phyloP scores from a whole-genome alignment of 495 filamentous ascomycete genomes.

The Schizothecium vesticola region DNA sequence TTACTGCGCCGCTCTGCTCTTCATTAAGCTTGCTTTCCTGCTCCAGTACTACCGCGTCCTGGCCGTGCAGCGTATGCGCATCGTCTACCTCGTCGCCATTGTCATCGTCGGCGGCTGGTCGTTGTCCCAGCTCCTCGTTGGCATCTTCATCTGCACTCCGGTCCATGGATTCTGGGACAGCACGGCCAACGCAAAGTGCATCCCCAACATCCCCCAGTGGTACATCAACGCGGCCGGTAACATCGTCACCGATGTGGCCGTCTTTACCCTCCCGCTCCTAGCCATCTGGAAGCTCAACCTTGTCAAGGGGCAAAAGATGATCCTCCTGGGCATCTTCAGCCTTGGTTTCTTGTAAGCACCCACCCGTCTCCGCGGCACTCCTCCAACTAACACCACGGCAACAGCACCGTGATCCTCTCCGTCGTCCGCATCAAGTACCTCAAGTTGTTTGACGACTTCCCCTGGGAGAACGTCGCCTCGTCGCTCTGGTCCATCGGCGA shows the following conservation, averaged over 20 bases:
- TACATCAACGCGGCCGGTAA: slow-evolving; percentile 35
- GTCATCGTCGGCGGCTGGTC: slow-evolving; percentile 29
- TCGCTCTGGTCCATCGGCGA: slow-evolving; percentile 52
- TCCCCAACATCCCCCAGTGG: slow-evolving; percentile 26
- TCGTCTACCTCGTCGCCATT: slow-evolving; percentile 22
- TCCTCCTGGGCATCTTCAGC: slow-evolving; percentile 34
- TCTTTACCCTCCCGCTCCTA: slow-evolving; percentile 32
- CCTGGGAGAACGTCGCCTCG: slow-evolving; percentile 47
- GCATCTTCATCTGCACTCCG: slow-evolving; percentile 29
- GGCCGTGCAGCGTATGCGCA: slow-evolving; percentile 22
- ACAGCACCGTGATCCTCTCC: slow-evolving; percentile 45
- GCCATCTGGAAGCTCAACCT: slow-evolving; percentile 37
- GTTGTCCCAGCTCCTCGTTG: slow-evolving; percentile 23
- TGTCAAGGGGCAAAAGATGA: slow-evolving; percentile 26
- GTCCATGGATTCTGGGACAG: slow-evolving; percentile 27
- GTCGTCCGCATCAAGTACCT: slow-evolving; percentile 45
- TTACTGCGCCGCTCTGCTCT: slow-evolving; percentile 25
- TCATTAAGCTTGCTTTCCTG: slow-evolving; percentile 31
- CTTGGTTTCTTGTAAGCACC: slow-evolving; percentile 35
- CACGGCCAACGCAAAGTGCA: slow-evolving; percentile 17
- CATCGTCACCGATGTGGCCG: slow-evolving; percentile 35
- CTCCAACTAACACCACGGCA: background rate
- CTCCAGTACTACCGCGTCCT: slow-evolving; percentile 35
- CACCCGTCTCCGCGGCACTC: background rate
- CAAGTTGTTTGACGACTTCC: slow-evolving; percentile 37